Conservation (phyloP, 495 filamentous ascomycete genomes). For the Penicillium mononematosum region DNA sequence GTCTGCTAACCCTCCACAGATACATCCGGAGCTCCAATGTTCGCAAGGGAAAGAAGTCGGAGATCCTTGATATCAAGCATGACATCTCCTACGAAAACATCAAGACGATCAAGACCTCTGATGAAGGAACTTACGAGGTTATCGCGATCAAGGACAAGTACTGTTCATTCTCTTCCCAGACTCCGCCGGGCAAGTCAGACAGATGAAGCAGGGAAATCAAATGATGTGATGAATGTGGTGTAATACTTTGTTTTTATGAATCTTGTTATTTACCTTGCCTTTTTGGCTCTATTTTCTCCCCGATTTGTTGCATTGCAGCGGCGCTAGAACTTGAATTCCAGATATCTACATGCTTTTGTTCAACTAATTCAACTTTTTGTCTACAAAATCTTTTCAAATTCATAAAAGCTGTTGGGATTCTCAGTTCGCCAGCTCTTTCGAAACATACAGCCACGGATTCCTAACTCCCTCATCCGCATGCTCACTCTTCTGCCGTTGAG, state of each 20-base stretch:
- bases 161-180: conserved; percentile 76
- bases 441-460: background rate
- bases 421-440: background rate
- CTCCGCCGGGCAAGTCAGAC: conserved; percentile 47
- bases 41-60: conserved; percentile 68
- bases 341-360: conserved; percentile 12
- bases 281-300: conserved; percentile 8
- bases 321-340: conserved; percentile 26
- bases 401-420: background rate
- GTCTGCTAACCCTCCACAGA: conserved; percentile 32
- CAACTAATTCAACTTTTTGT: background rate
- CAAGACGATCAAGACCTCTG: conserved; percentile 76
- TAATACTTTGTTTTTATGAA: conserved; percentile 19
- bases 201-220: conserved; percentile 27
- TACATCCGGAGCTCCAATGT: conserved; percentile 88
- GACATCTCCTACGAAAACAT: conserved; percentile 76
- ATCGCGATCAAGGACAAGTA: conserved; percentile 89
- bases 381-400: background rate
- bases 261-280: conserved; percentile 14
- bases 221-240: conserved; percentile 24
- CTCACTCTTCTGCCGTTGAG: too few species aligned
- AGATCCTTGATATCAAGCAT: conserved; percentile 84
- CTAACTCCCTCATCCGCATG: too few species aligned
- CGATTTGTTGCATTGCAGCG: conserved; percentile 40
- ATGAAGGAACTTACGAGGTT: conserved; percentile 97